phyloP scores from a whole-genome alignment of 2,329 filamentous ascomycete species.

The Ophiognomonia clavigignenti-juglandacearum region DNA sequence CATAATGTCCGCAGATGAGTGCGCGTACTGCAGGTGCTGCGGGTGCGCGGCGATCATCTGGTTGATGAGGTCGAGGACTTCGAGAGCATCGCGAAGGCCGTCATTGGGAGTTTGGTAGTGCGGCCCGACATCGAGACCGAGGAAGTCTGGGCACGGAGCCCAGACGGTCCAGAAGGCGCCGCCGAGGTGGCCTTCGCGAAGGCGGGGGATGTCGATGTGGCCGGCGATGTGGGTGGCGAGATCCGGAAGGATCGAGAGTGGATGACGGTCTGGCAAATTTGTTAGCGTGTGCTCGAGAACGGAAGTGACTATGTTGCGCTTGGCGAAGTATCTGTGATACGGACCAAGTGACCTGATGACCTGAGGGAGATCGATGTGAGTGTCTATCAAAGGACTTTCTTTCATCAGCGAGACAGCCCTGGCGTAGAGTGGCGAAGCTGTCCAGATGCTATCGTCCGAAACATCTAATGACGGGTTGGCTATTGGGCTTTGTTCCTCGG shows the following conservation, averaged over 20 bases:
- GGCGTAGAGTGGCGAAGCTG: background rate
- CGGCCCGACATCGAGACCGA: slow-evolving; percentile 19
- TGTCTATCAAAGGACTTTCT: slow-evolving; percentile 26
- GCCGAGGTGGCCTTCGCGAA: slow-evolving; percentile 19
- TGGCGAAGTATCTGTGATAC: slow-evolving; percentile 22
- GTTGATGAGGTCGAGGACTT: slow-evolving; percentile 17
- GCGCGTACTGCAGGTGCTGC: slow-evolving; percentile 9
- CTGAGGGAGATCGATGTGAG: slow-evolving; percentile 30
- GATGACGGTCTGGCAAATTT: slow-evolving; percentile 15
- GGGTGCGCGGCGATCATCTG: slow-evolving; percentile 9
- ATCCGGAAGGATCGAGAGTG: slow-evolving; percentile 5
- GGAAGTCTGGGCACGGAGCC: slow-evolving; percentile 23
- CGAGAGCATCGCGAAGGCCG: slow-evolving; percentile 19
- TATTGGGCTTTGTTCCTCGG: slow-evolving; percentile 4
- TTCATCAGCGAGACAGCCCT: slow-evolving; percentile 5
- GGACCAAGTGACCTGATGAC: slow-evolving; percentile 14
- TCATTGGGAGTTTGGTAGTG: slow-evolving; percentile 18
- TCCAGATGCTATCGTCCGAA: slow-evolving; percentile 4
- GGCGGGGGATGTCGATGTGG: slow-evolving; percentile 26
- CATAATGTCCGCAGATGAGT: slow-evolving; percentile 19
- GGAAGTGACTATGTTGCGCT: slow-evolving; percentile 25
- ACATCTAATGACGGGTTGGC: background rate
- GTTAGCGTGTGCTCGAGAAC: slow-evolving; percentile 28
- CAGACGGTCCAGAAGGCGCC: slow-evolving; percentile 27
- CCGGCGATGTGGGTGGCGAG: slow-evolving; percentile 21